Evolutionary conservation across 2,329 filamentous ascomycete genomes (phyloP).

Genomic region (Lecanicillium sp.): DNA sequence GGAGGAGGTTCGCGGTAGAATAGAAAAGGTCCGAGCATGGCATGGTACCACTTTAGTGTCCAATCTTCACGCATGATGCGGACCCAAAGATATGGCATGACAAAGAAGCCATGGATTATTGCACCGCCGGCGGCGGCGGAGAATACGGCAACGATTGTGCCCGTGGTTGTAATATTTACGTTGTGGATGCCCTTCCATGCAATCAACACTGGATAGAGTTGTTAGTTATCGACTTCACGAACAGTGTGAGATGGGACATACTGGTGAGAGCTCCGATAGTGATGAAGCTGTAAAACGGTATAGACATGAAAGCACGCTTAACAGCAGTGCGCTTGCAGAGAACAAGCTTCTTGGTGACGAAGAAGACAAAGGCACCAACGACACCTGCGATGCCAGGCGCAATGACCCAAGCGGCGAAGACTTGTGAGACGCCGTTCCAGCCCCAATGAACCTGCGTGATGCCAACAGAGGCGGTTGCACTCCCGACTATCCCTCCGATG

Average conservation of each 20-base stretch:
- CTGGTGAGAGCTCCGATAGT: conserved; percentile 26
- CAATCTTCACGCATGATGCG: conserved; percentile 43
- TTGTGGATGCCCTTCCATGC: conserved; percentile 32
- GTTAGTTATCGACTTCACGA: conserved; percentile 4
- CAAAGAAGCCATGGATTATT: conserved; percentile 34
- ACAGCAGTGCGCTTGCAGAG: conserved; percentile 21
- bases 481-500: conserved; percentile 31
- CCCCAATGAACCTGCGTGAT: conserved; percentile 28
- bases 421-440: conserved; percentile 26
- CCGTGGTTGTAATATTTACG: conserved; percentile 13
- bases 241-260: conserved; percentile 11
- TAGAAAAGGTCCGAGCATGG: conserved; percentile 38
- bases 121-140: conserved; percentile 32
- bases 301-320: conserved; percentile 23
- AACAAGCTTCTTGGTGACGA: conserved; percentile 24
- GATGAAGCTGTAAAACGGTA: conserved; percentile 29
- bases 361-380: conserved; percentile 23
- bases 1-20: conserved; percentile 28
- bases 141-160: conserved; percentile 29
- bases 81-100: conserved; percentile 44
- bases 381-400: conserved; percentile 25
- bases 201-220: conserved; percentile 36
- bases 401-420: conserved; percentile 29
- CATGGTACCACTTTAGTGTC: conserved; percentile 38
- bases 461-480: conserved; percentile 26